These are phyloP conservation scores for Stentor coeruleus DNA, from an alignment of 73 alveolate species.

Conservation along the genomic window DNA sequence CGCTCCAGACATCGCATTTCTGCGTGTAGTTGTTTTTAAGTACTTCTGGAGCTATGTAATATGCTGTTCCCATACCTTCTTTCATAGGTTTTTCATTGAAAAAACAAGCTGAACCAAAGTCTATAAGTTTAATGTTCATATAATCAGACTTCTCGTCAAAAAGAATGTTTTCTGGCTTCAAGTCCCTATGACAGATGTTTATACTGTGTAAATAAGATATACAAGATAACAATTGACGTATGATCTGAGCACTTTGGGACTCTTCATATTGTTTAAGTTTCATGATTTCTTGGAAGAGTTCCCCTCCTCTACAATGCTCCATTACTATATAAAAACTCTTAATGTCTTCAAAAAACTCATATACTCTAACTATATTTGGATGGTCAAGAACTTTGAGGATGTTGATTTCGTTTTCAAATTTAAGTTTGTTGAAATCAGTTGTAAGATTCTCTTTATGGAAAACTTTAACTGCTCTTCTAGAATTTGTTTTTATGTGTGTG, in stretches of 20 bases:
- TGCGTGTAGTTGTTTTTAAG: slow-evolving; percentile 40
- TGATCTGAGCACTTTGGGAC: slow-evolving; percentile 38
- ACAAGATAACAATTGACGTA: slow-evolving; percentile 62
- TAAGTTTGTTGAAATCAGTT: too few species aligned
- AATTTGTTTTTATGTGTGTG: too few species aligned
- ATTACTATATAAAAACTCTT: slow-evolving; percentile 32
- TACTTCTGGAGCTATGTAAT: slow-evolving; percentile 59
- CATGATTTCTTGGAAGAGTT: slow-evolving; percentile 29
- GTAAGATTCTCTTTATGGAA: too few species aligned
- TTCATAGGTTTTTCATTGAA: slow-evolving; percentile 26
- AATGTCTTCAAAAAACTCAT: slow-evolving; percentile 34
- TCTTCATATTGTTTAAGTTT: background rate
- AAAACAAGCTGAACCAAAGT: slow-evolving; percentile 76
- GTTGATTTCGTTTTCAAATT: too few species aligned
- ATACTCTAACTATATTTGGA: slow-evolving; percentile 40
- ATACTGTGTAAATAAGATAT: slow-evolving; percentile 77
- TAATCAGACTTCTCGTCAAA: slow-evolving; percentile 64
- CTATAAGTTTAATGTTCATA: slow-evolving; percentile 71
- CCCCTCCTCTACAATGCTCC: slow-evolving; percentile 48
- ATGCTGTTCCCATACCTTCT: slow-evolving; percentile 41
- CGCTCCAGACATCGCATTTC: slow-evolving; percentile 59
- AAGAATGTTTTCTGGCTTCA: slow-evolving; percentile 88
- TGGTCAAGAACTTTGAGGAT: slow-evolving; percentile 40
- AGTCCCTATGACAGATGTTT: slow-evolving; percentile 90
- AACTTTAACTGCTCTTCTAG: too few species aligned